A percentile compares a stretch with the other conserved stretches of the same genome.
These are phyloP conservation scores for Zygosaccharomyces sapae DNA, from an alignment of 1,139 yeast genomes.

Conservation along the genomic window DNA sequence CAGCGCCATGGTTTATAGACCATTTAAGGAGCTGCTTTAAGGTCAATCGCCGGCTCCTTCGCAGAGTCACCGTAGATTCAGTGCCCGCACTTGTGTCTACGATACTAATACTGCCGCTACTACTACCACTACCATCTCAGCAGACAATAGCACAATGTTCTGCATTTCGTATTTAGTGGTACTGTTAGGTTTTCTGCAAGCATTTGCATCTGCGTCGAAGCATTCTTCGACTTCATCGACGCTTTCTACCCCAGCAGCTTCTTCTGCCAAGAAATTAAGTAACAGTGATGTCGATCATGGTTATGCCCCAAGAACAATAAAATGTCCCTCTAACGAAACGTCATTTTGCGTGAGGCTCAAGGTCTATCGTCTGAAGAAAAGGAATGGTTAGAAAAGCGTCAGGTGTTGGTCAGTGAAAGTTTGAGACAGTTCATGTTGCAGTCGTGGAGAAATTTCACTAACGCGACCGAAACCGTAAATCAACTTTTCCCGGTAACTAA, in stretches of 20 bases:
- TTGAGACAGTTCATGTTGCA: constrained; percentile 48
- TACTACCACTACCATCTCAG: too few relatives aligned
- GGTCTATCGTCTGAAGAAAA: constrained; percentile 30
- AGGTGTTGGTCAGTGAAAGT: constrained; percentile 40
- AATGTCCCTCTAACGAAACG: constrained; percentile 45
- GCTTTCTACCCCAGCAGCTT: too few relatives aligned
- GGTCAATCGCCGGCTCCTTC: too few relatives aligned
- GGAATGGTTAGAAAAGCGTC: constrained; percentile 44
- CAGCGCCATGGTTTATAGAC: not conserved
- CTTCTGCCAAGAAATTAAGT: not conserved
- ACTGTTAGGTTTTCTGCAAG: too few relatives aligned
- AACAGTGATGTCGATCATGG: constrained; percentile 36
- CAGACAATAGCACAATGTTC: too few relatives aligned
- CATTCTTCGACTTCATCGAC: too few relatives aligned
- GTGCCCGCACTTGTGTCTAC: too few relatives aligned
- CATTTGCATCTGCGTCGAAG: too few relatives aligned
- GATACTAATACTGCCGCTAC: not conserved
- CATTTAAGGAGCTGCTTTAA: too few relatives aligned
- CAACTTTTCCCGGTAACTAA: not conserved
- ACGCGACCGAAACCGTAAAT: not conserved
- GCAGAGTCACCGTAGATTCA: too few relatives aligned
- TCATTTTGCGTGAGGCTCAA: constrained; percentile 39
- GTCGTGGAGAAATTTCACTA: constrained; percentile 58
- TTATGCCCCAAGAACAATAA: constrained; percentile 60
- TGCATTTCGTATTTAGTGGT: too few relatives aligned